These are phyloP conservation scores for Nowakowskiella sp. DNA, from an alignment of 192 early-diverging fungal genomes.

Conservation along the genomic window DNA sequence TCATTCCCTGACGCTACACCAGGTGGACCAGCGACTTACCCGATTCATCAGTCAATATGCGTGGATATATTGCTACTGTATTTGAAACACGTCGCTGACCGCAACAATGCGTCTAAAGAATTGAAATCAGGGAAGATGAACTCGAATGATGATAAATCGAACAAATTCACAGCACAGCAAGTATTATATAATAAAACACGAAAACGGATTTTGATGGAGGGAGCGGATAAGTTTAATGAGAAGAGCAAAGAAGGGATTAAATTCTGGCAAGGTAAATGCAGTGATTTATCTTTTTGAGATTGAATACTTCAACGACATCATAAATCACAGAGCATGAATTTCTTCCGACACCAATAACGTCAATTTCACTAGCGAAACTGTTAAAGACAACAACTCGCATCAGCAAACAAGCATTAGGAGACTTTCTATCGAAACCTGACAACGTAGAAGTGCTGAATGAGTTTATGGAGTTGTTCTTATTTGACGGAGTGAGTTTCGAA, in stretches of 20 bases:
- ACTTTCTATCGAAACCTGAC: slow-evolving; percentile 78
- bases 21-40: slow-evolving; percentile 39
- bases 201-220: slow-evolving; percentile 74
- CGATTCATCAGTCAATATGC: slow-evolving; percentile 55
- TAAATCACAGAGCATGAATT: slow-evolving; percentile 30
- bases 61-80: slow-evolving; percentile 67
- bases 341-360: slow-evolving; percentile 37
- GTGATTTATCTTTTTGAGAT: background rate
- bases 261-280: slow-evolving; percentile 57
- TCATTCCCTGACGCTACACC: slow-evolving; percentile 70
- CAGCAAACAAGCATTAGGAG: slow-evolving; percentile 80
- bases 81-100: slow-evolving; percentile 60
- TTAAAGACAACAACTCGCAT: slow-evolving; percentile 74
- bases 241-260: slow-evolving; percentile 77
- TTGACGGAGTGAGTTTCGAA: slow-evolving; percentile 56
- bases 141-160: background rate
- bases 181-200: slow-evolving; percentile 48
- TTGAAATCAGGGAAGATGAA: slow-evolving; percentile 26
- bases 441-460: slow-evolving; percentile 77
- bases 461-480: slow-evolving; percentile 82
- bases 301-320: slow-evolving; percentile 2
- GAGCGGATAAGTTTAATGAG: slow-evolving; percentile 76
- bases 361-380: slow-evolving; percentile 62
- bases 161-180: slow-evolving; percentile 11
- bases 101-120: too few species aligned